Percentiles rank a stretch among this genome's conserved stretches.
Conservation (phyloP, 164 flowering plant genomes). For the Magnolia kwangsiensis region DNA sequence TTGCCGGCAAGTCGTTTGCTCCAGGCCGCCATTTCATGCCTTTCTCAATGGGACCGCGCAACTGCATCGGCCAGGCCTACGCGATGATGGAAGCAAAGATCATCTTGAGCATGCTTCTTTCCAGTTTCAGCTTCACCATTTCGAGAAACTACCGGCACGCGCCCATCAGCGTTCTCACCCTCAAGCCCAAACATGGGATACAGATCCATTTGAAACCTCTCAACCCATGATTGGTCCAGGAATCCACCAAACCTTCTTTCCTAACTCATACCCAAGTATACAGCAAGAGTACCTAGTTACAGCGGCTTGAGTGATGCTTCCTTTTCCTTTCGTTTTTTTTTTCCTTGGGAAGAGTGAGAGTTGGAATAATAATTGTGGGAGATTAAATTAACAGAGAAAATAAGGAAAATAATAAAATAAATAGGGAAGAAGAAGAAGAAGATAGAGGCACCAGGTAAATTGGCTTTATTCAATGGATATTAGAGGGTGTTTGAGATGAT, state of each 20-base stretch:
- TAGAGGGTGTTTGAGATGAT: background rate
- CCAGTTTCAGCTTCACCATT: slow-evolving; percentile 60
- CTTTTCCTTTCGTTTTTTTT: slow-evolving; percentile 1
- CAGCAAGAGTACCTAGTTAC: background rate
- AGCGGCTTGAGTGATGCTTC: slow-evolving; percentile 14
- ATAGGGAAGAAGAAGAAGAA: background rate
- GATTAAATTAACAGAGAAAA: slow-evolving; percentile 3
- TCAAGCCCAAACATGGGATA: slow-evolving; percentile 88
- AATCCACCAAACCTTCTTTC: background rate
- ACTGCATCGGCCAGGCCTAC: slow-evolving; percentile 83
- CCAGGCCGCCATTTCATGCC: slow-evolving; percentile 73
- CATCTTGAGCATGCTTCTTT: slow-evolving; percentile 64
- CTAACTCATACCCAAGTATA: background rate
- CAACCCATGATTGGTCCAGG: slow-evolving; percentile 5
- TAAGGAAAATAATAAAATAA: background rate
- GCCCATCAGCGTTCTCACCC: slow-evolving; percentile 68
- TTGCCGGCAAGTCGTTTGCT: slow-evolving; percentile 40
- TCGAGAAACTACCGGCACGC: slow-evolving; percentile 84
- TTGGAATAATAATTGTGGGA: slow-evolving; percentile 15
- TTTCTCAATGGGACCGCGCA: slow-evolving; percentile 78
- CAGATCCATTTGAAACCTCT: slow-evolving; percentile 64
- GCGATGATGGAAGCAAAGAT: slow-evolving; percentile 94
- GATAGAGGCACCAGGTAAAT: background rate
- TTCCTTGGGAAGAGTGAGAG: background rate
- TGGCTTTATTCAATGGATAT: slow-evolving; percentile 4